Percentiles rank a stretch among this genome's conserved stretches.
Conservation (phyloP, 1,139 yeast species). For the Pichia sp. region DNA sequence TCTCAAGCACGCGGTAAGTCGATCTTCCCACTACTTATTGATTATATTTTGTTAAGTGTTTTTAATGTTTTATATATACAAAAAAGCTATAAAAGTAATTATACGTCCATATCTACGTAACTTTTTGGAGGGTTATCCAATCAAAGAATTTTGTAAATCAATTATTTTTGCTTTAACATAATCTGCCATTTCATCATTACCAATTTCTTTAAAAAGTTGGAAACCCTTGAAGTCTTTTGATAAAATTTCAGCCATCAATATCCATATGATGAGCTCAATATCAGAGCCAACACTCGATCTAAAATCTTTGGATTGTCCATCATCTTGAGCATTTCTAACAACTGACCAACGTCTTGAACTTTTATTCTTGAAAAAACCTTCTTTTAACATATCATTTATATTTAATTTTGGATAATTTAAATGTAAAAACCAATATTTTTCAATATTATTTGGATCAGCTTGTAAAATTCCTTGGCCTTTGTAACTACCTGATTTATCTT, state of each 20-base stretch:
- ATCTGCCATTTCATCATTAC: conserved; percentile 25
- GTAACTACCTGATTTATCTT: conserved; percentile 20
- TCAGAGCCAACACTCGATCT: conserved; percentile 18
- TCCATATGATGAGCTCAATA: conserved; percentile 25
- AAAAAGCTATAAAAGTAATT: background rate
- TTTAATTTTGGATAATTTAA: conserved; percentile 27
- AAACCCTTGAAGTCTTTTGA: conserved; percentile 24
- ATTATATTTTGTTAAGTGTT: too few relatives aligned
- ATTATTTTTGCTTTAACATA: conserved; percentile 13
- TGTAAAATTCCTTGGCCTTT: conserved; percentile 29
- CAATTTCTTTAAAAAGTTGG: conserved; percentile 17
- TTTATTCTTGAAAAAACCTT: conserved; percentile 16
- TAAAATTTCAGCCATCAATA: conserved; percentile 19
- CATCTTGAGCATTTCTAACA: conserved; percentile 25
- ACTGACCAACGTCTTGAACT: conserved; percentile 23
- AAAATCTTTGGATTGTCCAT: conserved; percentile 16
- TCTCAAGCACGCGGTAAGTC: background rate
- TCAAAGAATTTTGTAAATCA: conserved; percentile 1
- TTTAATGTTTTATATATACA: background rate
- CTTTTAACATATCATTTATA: conserved; percentile 15
- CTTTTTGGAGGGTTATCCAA: background rate
- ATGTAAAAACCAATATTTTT: conserved; percentile 24
- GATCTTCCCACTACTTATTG: too few relatives aligned
- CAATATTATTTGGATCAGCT: conserved; percentile 21
- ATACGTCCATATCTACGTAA: background rate